Evolutionary conservation across 345 rosid genomes (phyloP), one percentile per base, ranked within the genome.

Genomic region (Eucalyptus curtisii): DNA sequence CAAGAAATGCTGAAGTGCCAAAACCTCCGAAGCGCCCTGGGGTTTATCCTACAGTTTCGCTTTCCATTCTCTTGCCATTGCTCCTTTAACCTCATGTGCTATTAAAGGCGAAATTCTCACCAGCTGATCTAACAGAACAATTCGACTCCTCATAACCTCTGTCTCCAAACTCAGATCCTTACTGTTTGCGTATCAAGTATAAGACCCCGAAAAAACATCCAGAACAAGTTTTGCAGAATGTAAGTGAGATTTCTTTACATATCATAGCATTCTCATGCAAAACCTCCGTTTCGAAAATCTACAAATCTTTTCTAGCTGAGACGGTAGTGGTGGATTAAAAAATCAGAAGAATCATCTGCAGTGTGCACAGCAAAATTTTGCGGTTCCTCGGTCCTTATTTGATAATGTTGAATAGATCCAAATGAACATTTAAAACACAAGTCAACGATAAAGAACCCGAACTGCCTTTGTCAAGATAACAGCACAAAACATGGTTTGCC

Each of bases 101-200:
- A 92, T 89, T 49, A 81, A 81, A 14, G 93, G 89, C 12, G 93
- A 61, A 52, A 91, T 86, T 87, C 87, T 88, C 88, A 88, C 81
- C 90, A 95, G 88, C 86, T 91, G 93, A 90, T 93, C 92, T 7
- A 94, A 82, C 87, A 93, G 89, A 42, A 91, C 87, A 48, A 93
- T 87, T 87, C 91, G 93, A 89, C 90, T 91, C 89, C 89, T 90
- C 85, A 86, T 89, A 87, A 88, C 59, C 86, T 33, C 76, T 50
- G 68, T 87, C 88, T 92, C 91, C 57, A 89, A 88, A 86, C 87
- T 86, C 64, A n/a, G 24, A 48, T 37, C 87, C 57, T 79, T 33
- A 14, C 82, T 88, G 89, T 52, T 88, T 87, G 90, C 89, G 64
- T 66, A 88, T 66, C 90, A 79, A 25, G 92, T 88, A 88, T 87